Conservation (phyloP, 345 rosid genomes). For the Lepidium sativum region DNA sequence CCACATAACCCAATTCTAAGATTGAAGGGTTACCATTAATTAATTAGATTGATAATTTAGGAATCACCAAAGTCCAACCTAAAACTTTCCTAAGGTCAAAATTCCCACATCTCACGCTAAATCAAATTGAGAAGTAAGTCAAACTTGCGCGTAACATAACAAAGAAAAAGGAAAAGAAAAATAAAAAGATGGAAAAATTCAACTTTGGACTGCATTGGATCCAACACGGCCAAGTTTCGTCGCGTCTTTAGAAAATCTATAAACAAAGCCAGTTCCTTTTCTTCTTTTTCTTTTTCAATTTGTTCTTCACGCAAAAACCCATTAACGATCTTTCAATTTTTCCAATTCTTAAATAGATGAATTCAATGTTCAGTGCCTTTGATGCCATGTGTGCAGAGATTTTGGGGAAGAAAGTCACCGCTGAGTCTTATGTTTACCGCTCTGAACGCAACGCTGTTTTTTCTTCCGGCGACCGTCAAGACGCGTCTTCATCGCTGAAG, state of each 20-base stretch:
- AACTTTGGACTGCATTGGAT: constrained; percentile 8
- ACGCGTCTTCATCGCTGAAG: constrained; percentile 1
- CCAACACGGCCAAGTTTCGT: constrained; percentile 25
- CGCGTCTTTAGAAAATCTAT: constrained; percentile 15
- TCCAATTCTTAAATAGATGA: constrained; percentile 30
- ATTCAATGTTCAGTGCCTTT: constrained; percentile 70
- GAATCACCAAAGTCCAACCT: constrained; percentile 2
- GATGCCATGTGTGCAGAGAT: constrained; percentile 58
- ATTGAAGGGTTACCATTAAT: not conserved
- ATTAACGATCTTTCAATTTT: not conserved
- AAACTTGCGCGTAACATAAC: not conserved
- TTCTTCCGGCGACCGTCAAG: not conserved
- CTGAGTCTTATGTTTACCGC: constrained; percentile 16
- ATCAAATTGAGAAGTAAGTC: constrained; percentile 6
- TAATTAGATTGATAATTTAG: not conserved
- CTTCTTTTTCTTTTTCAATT: no score
- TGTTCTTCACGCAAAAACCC: not conserved
- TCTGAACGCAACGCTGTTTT: constrained; percentile 16
- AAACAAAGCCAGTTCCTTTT: not conserved
- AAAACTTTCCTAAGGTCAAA: not conserved
- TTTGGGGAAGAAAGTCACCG: constrained; percentile 33
- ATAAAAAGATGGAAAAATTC: constrained; percentile 5
- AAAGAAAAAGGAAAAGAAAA: no score
- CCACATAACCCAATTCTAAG: not conserved
- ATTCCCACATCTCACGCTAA: constrained; percentile 8